Evolutionary conservation across 2,329 filamentous ascomycete genomes (phyloP), one percentile per base, ranked within the genome.

Genomic region (Xylaria sp.): DNA sequence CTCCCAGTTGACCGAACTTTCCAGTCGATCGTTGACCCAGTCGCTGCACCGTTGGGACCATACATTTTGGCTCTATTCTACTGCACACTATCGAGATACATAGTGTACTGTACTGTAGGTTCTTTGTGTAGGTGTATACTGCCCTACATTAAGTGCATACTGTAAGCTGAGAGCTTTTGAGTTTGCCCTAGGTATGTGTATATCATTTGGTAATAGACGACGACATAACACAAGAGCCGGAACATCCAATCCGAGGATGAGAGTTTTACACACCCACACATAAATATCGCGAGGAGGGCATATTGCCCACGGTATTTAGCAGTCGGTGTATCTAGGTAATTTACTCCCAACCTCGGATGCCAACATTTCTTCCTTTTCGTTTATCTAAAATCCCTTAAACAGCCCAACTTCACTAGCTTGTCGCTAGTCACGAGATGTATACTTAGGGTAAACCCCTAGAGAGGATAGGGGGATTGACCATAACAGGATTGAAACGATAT

Each of bases 21-120:
- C 20, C 13, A 41, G 62, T 48, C 62, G 66, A 69, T 69, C 66
- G 20, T 49, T 62, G 15, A 48, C 15, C 63, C 62, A 59, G 55
- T 46, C n/a, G 18, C 46, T 36, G 55, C 63, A 55, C 63, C 55
- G 63, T 65, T 65, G 28, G 46, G 52, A 62, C 46, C 31, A n/a
- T 55, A 46, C 20, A 15, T 54, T 36, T 36, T 28, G 9, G 25
- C 12, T 20, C n/a, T 7, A 43, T 13, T 28, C 3, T 46, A 9
- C 41, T 23, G n/a, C 20, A 36, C 31, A 12, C 43, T 20, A 20
- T 7, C n/a, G 46, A 20, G n/a, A 9, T 48, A 48, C 43, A 18
- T 46, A 25, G 8, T 25, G 12, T 28, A 51, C n/a, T n/a, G n/a
- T n/a, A 7, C 8, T 9, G 48, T 51, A 51, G 48, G 3, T 10